Evolutionary conservation across 805 yeast species (phyloP).

Genomic region (Candida bentonensis): DNA sequence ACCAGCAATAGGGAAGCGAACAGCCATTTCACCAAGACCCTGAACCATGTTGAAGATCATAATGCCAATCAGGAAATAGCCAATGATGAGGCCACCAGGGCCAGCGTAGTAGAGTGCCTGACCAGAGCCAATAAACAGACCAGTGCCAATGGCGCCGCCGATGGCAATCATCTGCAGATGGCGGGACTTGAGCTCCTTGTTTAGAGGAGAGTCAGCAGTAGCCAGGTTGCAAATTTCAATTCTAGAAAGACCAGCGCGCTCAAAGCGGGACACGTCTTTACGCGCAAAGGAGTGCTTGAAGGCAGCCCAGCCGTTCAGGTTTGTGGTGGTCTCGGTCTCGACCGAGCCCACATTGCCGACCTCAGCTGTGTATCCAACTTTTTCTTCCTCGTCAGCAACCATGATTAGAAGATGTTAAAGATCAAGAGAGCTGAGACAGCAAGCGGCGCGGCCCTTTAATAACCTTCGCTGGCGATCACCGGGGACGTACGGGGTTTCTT

Average conservation of each 20-base stretch:
- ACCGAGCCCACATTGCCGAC: neutral
- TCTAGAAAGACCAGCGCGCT: constrained; percentile 19
- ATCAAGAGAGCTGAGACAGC: too few relatives aligned
- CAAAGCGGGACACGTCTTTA: constrained; percentile 2
- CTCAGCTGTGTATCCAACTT: neutral
- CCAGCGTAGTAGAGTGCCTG: constrained; percentile 33
- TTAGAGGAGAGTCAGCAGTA: constrained; percentile 43
- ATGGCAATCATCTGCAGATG: constrained; percentile 51
- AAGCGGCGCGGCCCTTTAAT: too few relatives aligned
- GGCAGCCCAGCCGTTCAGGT: neutral
- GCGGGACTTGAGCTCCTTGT: constrained; percentile 26
- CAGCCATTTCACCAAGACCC: constrained; percentile 59
- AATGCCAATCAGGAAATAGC: constrained; percentile 45
- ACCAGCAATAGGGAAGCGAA: constrained; percentile 44
- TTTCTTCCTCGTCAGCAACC: constrained; percentile 6
- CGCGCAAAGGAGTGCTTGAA: neutral
- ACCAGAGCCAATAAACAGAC: constrained; percentile 43
- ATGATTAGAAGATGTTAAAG: too few relatives aligned
- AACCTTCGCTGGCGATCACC: too few relatives aligned
- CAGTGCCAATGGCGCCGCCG: constrained; percentile 79
- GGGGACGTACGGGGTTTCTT: too few relatives aligned
- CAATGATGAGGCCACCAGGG: constrained; percentile 44
- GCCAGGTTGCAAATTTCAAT: constrained; percentile 24
- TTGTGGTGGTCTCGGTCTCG: constrained; percentile 1
- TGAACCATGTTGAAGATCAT: constrained; percentile 52